phyloP scores from a whole-genome alignment of 441 rosid species.

The Manihot esculenta region DNA sequence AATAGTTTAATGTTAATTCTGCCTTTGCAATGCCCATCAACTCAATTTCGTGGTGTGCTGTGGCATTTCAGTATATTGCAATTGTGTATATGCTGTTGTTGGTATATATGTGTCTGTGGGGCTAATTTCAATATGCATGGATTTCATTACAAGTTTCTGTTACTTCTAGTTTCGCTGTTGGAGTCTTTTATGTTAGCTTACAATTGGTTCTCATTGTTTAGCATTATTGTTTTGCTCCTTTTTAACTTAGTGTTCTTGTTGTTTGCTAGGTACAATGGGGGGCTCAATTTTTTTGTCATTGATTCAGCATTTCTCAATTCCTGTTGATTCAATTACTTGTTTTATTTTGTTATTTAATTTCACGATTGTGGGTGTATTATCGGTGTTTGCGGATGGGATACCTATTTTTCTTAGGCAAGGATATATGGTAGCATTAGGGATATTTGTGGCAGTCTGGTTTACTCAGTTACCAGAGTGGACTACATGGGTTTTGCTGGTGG shows the following conservation, averaged over 20 bases:
- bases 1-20: background rate
- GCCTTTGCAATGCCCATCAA: background rate
- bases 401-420: conserved; percentile 78
- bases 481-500: conserved; percentile 84
- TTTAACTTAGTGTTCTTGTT: conserved; percentile 57
- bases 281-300: conserved; percentile 81
- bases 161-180: background rate
- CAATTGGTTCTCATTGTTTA: background rate
- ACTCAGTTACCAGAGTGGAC: conserved; percentile 95
- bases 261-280: conserved; percentile 72
- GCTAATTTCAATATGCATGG: background rate
- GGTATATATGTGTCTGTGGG: background rate
- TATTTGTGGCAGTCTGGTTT: conserved; percentile 90
- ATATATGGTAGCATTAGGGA: conserved; percentile 86
- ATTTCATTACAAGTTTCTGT: background rate
- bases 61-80: background rate
- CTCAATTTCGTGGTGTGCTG: background rate
- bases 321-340: conserved; percentile 76
- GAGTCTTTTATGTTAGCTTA: background rate
- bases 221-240: background rate
- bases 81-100: background rate
- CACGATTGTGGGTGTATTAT: conserved; percentile 76
- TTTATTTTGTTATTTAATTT: conserved; percentile 73
- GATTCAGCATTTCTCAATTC: conserved; percentile 78
- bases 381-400: conserved; percentile 70